Conservation (phyloP, 2,329 filamentous ascomycete genomes). For the Anisogramma anomala region DNA sequence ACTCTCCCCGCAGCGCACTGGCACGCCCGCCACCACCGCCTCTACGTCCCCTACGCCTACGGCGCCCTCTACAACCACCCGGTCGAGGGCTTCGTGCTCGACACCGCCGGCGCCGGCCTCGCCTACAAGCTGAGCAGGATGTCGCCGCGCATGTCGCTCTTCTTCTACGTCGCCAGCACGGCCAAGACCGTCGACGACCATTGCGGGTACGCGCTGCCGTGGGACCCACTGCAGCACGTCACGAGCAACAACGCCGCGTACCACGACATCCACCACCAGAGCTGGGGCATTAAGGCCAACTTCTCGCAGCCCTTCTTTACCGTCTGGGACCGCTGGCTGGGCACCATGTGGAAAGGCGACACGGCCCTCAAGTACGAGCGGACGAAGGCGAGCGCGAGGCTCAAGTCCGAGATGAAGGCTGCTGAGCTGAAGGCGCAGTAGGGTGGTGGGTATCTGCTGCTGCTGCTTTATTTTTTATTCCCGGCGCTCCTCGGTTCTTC, state of each 20-base stretch:
- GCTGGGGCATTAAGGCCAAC: conserved; percentile 97
- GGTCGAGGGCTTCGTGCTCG: conserved; percentile 83
- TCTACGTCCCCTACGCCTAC: conserved; percentile 96
- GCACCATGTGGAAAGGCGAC: conserved; percentile 71
- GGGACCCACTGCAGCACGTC: conserved; percentile 83
- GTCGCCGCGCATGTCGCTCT: conserved; percentile 76
- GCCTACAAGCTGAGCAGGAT: conserved; percentile 73
- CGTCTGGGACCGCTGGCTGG: conserved; percentile 78
- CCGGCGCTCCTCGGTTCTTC: not conserved
- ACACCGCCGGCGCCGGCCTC: conserved; percentile 76
- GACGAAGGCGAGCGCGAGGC: conserved; percentile 23
- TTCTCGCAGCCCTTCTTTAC: conserved; percentile 89
- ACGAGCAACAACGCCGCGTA: conserved; percentile 94
- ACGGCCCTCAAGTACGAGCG: conserved; percentile 32
- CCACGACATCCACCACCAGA: conserved; percentile 97
- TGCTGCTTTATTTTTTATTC: not conserved
- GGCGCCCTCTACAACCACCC: conserved; percentile 96
- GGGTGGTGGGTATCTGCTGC: not conserved
- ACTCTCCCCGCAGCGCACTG: conserved; percentile 55
- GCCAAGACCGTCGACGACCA: conserved; percentile 98
- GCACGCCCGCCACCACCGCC: conserved; percentile 88
- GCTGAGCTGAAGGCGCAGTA: conserved; percentile 11
- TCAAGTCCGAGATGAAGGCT: conserved; percentile 29
- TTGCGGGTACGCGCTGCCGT: conserved; percentile 91
- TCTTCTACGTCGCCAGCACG: conserved; percentile 79